phyloP scores from a whole-genome alignment of 768 basidiomycete genomes.

The Termitomyces sp. region DNA sequence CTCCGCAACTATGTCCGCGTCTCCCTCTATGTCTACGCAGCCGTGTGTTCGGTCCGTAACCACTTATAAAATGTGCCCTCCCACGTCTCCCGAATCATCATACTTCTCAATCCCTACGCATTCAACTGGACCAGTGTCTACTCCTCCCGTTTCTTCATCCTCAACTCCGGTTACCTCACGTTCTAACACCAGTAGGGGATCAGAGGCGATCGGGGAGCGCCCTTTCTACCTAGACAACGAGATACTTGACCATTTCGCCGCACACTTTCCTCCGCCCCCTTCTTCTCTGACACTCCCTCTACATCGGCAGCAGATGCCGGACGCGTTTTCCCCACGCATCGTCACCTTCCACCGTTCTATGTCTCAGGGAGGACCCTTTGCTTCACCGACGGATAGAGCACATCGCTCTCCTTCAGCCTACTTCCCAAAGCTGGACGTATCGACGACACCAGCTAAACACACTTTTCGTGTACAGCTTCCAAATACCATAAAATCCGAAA shows the following conservation, averaged over 20 bases:
- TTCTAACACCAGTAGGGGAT: background rate
- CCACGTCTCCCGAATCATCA: conserved; percentile 7
- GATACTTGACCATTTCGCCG: conserved; percentile 23
- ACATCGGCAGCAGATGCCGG: conserved; percentile 12
- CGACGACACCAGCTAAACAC: conserved; percentile 33
- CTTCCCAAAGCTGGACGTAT: conserved; percentile 40
- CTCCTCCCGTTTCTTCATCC: conserved; percentile 3
- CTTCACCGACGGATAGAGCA: conserved; percentile 23
- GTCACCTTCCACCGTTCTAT: conserved; percentile 9
- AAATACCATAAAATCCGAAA: conserved; percentile 43
- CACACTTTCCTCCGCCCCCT: conserved; percentile 23
- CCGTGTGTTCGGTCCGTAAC: conserved; percentile 5
- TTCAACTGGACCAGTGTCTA: conserved; percentile 8
- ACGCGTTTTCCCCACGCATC: conserved; percentile 14
- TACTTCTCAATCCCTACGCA: conserved; percentile 11
- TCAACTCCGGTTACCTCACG: background rate
- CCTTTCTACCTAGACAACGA: conserved; percentile 6
- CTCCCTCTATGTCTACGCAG: conserved; percentile 12
- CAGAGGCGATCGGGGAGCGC: background rate
- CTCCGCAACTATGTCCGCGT: conserved; percentile 6
- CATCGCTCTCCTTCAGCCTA: conserved; percentile 21
- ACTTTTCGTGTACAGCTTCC: conserved; percentile 46
- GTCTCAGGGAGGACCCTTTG: conserved; percentile 7
- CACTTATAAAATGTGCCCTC: conserved; percentile 7
- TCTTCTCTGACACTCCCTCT: conserved; percentile 17